A percentile compares a stretch with the other conserved stretches of the same genome.
Conservation (phyloP, 2,329 filamentous ascomycete species). For the Aaosphaeria arxii region DNA sequence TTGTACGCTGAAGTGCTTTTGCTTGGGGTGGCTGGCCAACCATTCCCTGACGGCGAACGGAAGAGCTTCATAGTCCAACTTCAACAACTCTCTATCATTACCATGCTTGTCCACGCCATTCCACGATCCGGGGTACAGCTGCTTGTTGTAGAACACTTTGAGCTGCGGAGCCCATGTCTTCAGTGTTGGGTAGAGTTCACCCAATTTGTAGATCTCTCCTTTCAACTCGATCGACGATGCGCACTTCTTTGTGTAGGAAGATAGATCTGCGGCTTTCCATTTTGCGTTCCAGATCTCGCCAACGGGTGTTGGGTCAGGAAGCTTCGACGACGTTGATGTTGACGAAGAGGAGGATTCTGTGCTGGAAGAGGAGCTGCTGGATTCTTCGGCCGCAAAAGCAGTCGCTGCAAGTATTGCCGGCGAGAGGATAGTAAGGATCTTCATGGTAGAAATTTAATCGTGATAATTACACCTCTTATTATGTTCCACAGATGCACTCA, state of each 20-base stretch:
- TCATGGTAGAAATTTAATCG: conserved; percentile 16
- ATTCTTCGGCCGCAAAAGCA: conserved; percentile 11
- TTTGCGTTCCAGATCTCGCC: conserved; percentile 29
- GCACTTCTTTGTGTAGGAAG: conserved; percentile 21
- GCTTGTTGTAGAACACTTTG: conserved; percentile 36
- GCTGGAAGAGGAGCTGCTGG: conserved; percentile 1
- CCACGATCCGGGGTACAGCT: conserved; percentile 51
- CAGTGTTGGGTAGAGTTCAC: conserved; percentile 30
- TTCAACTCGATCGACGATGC: conserved; percentile 13
- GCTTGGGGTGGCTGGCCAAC: conserved; percentile 46
- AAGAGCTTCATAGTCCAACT: conserved; percentile 47
- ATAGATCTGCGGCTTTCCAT: conserved; percentile 21
- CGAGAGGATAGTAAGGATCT: conserved; percentile 16
- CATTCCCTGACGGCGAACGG: conserved; percentile 47
- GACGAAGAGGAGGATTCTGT: conserved; percentile 7
- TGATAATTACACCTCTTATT: too few relatives aligned
- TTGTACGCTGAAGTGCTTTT: conserved; percentile 39
- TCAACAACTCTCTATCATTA: conserved; percentile 47
- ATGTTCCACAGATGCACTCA: too few relatives aligned
- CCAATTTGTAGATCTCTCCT: conserved; percentile 28
- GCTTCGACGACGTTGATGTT: conserved; percentile 7
- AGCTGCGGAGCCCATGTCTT: conserved; percentile 28
- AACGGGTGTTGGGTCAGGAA: conserved; percentile 12
- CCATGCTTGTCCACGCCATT: conserved; percentile 52
- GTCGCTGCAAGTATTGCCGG: conserved; percentile 17